These are phyloP conservation scores for Prunus mira DNA, from an alignment of 306 rosid species.

Conservation along the genomic window DNA sequence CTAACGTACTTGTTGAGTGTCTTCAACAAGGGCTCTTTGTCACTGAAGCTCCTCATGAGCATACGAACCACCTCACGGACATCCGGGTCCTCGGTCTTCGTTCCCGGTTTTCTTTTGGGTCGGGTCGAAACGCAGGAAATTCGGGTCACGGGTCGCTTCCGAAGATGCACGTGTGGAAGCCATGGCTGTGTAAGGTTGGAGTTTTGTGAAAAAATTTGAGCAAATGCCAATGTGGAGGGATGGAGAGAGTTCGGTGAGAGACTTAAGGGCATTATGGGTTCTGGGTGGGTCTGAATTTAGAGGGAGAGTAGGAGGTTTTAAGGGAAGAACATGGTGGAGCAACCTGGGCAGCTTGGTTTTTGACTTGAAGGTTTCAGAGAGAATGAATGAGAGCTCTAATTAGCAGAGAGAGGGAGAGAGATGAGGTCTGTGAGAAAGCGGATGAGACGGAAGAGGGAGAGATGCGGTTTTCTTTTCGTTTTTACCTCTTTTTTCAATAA, in stretches of 20 bases:
- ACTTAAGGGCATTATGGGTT: constrained; percentile 26
- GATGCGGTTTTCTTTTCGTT: too few species aligned
- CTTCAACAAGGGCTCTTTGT: constrained; percentile 68
- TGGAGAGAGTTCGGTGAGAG: constrained; percentile 31
- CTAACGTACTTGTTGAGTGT: constrained; percentile 70
- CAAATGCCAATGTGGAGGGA: constrained; percentile 10
- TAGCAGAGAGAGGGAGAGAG: too few species aligned
- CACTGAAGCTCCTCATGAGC: constrained; percentile 52
- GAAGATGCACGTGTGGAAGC: constrained; percentile 15
- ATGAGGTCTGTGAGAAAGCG: too few species aligned
- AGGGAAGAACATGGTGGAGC: neutral
- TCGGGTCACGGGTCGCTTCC: constrained; percentile 15
- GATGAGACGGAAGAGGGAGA: too few species aligned
- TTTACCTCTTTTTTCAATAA: too few species aligned
- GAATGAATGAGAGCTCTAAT: neutral
- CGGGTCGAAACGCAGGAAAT: constrained; percentile 43
- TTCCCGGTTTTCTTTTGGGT: constrained; percentile 28
- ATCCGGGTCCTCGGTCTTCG: constrained; percentile 40
- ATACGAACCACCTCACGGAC: constrained; percentile 57
- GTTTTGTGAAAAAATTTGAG: constrained; percentile 22
- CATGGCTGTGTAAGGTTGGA: constrained; percentile 27
- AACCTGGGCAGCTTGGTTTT: neutral
- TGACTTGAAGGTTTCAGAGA: neutral
- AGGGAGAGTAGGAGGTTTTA: neutral
- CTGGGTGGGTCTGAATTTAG: neutral